phyloP scores from a whole-genome alignment of 2,329 filamentous ascomycete species.

The Fusarium sambucinum region DNA sequence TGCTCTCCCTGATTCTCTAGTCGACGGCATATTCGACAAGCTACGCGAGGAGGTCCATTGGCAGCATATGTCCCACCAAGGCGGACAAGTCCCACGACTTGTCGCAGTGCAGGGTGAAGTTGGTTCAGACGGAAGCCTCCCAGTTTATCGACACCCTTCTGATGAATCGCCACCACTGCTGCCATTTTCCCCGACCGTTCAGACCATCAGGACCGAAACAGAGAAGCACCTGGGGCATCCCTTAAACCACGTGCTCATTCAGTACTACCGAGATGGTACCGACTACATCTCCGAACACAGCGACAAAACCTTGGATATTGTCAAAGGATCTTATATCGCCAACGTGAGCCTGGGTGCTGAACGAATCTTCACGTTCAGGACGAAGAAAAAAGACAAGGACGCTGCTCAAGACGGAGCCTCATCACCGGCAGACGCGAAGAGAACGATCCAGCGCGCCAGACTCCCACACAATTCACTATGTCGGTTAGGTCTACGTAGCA shows the following conservation, averaged over 20 bases:
- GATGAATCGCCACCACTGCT: slow-evolving; percentile 86
- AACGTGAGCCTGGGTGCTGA: slow-evolving; percentile 95
- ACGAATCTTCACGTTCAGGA: slow-evolving; percentile 88
- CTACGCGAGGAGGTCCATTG: slow-evolving; percentile 83
- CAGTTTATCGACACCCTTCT: slow-evolving; percentile 93
- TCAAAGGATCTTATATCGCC: slow-evolving; percentile 82
- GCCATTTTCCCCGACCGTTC: slow-evolving; percentile 80
- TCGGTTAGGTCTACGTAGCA: slow-evolving; percentile 82
- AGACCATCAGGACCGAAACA: slow-evolving; percentile 73
- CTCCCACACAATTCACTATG: slow-evolving; percentile 93
- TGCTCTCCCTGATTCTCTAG: slow-evolving; percentile 70
- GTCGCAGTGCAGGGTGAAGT: slow-evolving; percentile 88
- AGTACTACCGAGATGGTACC: slow-evolving; percentile 87
- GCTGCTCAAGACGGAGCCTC: slow-evolving; percentile 41
- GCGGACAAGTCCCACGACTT: slow-evolving; percentile 89
- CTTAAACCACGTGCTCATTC: slow-evolving; percentile 92
- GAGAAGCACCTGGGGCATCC: slow-evolving; percentile 81
- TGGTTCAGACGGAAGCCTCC: slow-evolving; percentile 76
- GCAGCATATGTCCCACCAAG: slow-evolving; percentile 93
- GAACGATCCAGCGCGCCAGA: slow-evolving; percentile 74
- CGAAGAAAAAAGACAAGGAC: slow-evolving; percentile 72
- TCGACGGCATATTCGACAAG: slow-evolving; percentile 73
- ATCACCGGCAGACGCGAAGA: slow-evolving; percentile 45
- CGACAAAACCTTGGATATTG: slow-evolving; percentile 95
- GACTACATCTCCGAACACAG: slow-evolving; percentile 98